Evolutionary conservation across 2,329 filamentous ascomycete species (phyloP), one percentile per base, ranked within the genome.

Genomic region (Plenodomus tracheiphilus): DNA sequence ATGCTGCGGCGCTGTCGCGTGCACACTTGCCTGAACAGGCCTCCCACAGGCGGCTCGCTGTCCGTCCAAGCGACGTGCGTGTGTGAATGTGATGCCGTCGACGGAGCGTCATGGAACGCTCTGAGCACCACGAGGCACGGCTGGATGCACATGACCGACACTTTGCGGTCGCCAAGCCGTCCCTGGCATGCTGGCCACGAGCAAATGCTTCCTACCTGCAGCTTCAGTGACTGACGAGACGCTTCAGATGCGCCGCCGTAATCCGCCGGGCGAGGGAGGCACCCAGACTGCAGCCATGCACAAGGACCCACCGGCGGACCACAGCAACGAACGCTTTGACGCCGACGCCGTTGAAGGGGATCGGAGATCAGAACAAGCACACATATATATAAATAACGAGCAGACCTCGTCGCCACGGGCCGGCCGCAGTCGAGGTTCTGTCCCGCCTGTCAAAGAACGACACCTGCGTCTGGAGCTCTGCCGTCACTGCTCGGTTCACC

Each of bases 1-100:
- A n/a, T n/a, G n/a, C n/a, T 17, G 39, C 45, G 36, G 54, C 47
- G 30, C 34, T 46, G 61, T 66, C 60, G 62, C 61, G 64, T 67
- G 64, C 59, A 46, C 55, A 59, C 40, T 43, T 63, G 43, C 53
- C 49, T 41, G 17, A 53, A 30, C 44, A 46, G 46, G 47, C 43
- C 37, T 7, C 22, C 7, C 32, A 25, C 5, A 10, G 32, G 34
- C 19, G 25, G 19, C n/a, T 38, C 15, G 22, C 20, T 17, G 41
- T 16, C 28, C 7, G 9, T 15, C 28, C 28, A 32, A 15, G 28
- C 28, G 28, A 32, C 28, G 28, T 32, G 9, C 28, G 6, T 15
- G 28, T 15, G 8, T 32, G 28, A 32, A 32, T 32, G 28, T 36
- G 40, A 30, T 20, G 21, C 43, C 41, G 36, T 21, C 35, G 41